Evolutionary conservation across 805 yeast species (phyloP), one percentile per base, ranked within the genome.

Genomic region (Lipomyces sp.): DNA sequence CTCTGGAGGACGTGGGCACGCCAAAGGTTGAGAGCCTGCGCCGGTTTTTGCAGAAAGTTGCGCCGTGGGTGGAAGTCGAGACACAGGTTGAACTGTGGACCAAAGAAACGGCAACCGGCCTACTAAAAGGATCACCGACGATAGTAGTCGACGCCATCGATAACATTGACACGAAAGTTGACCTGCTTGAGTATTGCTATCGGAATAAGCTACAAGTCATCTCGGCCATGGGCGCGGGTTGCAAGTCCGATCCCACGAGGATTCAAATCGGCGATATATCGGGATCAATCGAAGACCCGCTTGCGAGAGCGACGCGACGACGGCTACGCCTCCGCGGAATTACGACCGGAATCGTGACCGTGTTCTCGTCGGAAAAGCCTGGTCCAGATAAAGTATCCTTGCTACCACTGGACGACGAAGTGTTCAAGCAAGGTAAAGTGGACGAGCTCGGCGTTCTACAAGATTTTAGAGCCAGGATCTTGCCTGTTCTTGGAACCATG

Each of bases 141-240:
- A 86, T 81, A 64, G 81, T 93, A 23, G 85, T 93, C 26, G 99
- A 93, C 65, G 93, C 98, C 70, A 93, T 93, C 60, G 99, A 93
- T 69, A 93, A 93, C 66, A 84, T 93, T 53, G 96, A 91, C 61
- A 90, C 98, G n/a, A 93, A 93, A 64, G 95, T 90, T 24, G 98
- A 93, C 63, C 72, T 93, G 45, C 71, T 93, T 58, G 82, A 82
- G 29, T 90, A 76, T 68, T 83, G 95, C 59, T 72, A 82, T 64
- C 73, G 75, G 16, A 70, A 80, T 39, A 67, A 74, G 1, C 65
- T 91, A 31, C 79, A 78, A n/a, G 84, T 89, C 29, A 78, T 93
- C 35, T 82, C 95, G 3, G 86, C 96, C 0, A 95, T 95, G 81
- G 99, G 99, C 24, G 98, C 99, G 0, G 95, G 96, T 3, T 84